phyloP scores from a whole-genome alignment of 495 filamentous ascomycete species.

The Melanomma pulvis-pyrius region DNA sequence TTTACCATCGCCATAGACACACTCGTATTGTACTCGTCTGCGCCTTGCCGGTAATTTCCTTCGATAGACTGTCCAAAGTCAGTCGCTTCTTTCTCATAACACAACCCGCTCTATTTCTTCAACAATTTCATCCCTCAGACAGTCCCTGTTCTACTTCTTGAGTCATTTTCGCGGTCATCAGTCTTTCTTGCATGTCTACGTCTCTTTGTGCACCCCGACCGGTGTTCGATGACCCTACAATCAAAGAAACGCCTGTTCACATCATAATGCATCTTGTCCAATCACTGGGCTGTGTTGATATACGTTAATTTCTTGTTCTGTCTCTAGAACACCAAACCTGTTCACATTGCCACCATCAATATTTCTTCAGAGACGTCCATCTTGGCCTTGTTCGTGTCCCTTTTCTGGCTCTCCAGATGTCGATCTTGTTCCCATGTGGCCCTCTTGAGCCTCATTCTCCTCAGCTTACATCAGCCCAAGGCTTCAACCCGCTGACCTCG shows the following conservation, averaged over 20 bases:
- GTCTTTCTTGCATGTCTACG: too few species aligned
- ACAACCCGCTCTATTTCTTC: too few species aligned
- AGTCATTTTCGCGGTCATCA: too few species aligned
- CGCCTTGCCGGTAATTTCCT: too few species aligned
- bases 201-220: not conserved
- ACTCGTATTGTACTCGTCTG: too few species aligned
- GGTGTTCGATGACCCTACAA: not conserved
- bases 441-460: slow-evolving; percentile 5
- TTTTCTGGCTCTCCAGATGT: not conserved
- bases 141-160: too few species aligned
- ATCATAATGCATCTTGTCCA: not conserved
- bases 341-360: not conserved
- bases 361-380: not conserved
- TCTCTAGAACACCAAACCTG: not conserved
- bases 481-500: slow-evolving; percentile 1
- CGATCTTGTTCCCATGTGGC: not conserved
- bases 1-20: too few species aligned
- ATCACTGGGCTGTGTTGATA: not conserved
- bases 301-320: not conserved
- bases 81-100: too few species aligned
- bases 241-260: not conserved
- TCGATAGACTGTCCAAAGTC: too few species aligned
- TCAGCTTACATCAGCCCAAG: slow-evolving; percentile 1
- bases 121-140: too few species aligned
- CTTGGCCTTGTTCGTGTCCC: not conserved